phyloP scores from a whole-genome alignment of 495 filamentous ascomycete species.

The Filosporella fistucella region DNA sequence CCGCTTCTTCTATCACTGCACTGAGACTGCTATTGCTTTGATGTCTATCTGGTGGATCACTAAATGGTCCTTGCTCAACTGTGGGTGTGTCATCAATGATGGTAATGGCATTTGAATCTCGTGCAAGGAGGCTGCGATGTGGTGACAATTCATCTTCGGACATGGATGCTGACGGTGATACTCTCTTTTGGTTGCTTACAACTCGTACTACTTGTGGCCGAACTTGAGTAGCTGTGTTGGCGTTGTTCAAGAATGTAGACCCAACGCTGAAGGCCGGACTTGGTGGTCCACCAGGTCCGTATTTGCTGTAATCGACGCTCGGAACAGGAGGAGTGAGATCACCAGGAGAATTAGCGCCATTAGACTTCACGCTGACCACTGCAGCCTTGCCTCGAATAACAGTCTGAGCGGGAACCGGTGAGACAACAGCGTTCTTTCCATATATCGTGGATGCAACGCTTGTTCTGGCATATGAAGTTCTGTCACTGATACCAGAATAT shows the following conservation, averaged over 20 bases:
- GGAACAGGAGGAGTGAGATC: slow-evolving; percentile 50
- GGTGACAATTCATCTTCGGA: slow-evolving; percentile 33
- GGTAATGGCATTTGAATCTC: slow-evolving; percentile 33
- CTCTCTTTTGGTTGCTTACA: slow-evolving; percentile 42
- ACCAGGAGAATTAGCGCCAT: slow-evolving; percentile 39
- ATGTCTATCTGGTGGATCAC: slow-evolving; percentile 39
- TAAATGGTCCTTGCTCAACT: slow-evolving; percentile 53
- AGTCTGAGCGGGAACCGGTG: slow-evolving; percentile 76
- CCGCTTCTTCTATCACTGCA: slow-evolving; percentile 47
- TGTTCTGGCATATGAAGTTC: slow-evolving; percentile 64
- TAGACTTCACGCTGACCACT: slow-evolving; percentile 82
- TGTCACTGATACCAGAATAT: slow-evolving; percentile 63
- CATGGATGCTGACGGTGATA: slow-evolving; percentile 14
- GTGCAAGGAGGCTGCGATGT: slow-evolving; percentile 13
- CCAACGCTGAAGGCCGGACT: slow-evolving; percentile 58
- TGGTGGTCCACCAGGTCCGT: slow-evolving; percentile 32
- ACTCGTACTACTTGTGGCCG: slow-evolving; percentile 49
- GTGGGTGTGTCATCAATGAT: slow-evolving; percentile 46
- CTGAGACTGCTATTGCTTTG: slow-evolving; percentile 42
- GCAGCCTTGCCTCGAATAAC: slow-evolving; percentile 80
- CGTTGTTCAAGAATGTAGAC: slow-evolving; percentile 60
- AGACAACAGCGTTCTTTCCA: slow-evolving; percentile 78
- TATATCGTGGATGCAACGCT: slow-evolving; percentile 92
- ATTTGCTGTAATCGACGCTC: slow-evolving; percentile 47
- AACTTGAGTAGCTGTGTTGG: slow-evolving; percentile 46